Percentiles rank a stretch among this genome's conserved stretches.
phyloP scores from a whole-genome alignment of 208 protist species.

The Acanthamoeba lenticulata region DNA sequence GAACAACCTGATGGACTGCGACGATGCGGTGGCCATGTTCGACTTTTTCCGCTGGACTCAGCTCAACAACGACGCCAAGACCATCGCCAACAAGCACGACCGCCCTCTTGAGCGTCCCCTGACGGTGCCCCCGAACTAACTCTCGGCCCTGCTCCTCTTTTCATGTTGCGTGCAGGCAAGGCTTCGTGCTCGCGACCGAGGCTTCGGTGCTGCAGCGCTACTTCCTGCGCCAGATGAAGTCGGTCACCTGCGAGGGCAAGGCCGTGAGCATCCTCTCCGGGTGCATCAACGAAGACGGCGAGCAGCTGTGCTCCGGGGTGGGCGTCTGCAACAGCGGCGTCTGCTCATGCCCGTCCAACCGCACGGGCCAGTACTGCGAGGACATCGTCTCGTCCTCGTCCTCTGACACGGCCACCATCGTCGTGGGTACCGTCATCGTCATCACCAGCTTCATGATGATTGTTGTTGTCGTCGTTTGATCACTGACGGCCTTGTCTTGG shows the following conservation, averaged over 20 bases:
- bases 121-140: background rate
- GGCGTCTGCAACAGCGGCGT: too few relatives aligned
- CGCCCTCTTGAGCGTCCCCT: background rate
- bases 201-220: background rate
- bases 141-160: background rate
- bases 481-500: too few relatives aligned
- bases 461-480: too few relatives aligned
- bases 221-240: background rate
- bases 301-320: too few relatives aligned
- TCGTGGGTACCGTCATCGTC: too few relatives aligned
- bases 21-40: background rate
- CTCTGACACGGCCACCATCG: too few relatives aligned
- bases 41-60: background rate
- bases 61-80: background rate
- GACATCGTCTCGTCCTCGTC: too few relatives aligned
- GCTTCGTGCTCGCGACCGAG: background rate
- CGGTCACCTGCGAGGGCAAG: background rate
- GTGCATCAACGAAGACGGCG: too few relatives aligned
- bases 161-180: background rate
- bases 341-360: too few relatives aligned
- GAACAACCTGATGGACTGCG: background rate
- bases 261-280: too few relatives aligned
- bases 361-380: too few relatives aligned
- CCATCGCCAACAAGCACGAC: background rate
- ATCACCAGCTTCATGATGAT: too few relatives aligned